Conservation (phyloP, 805 yeast species). For the Hanseniaspora valbyensis region DNA sequence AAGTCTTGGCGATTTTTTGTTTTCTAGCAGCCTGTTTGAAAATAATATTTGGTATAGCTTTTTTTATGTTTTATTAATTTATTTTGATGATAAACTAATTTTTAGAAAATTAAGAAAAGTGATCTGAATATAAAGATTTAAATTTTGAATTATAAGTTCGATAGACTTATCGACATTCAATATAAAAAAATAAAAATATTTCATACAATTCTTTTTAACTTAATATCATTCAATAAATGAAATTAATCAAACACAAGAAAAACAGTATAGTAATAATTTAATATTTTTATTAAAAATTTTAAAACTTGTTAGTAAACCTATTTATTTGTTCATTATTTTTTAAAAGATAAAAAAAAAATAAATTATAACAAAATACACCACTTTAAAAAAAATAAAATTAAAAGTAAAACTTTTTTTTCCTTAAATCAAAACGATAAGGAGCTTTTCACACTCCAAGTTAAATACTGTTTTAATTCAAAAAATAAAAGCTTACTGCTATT, state of each 20-base stretch:
- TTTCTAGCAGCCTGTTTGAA: slow-evolving; percentile 60
- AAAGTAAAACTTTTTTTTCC: neutral
- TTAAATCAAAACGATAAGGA: neutral
- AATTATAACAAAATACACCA: neutral
- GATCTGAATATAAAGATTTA: too few species aligned
- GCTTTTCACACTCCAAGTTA: neutral
- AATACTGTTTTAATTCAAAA: neutral
- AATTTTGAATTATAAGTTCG: slow-evolving; percentile 1
- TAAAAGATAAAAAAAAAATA: too few species aligned
- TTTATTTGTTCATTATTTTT: neutral
- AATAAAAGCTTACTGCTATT: slow-evolving; percentile 28
- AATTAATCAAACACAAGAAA: neutral
- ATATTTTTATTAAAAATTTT: too few species aligned
- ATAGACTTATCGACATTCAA: slow-evolving; percentile 14
- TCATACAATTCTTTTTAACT: neutral
- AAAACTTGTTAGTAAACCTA: slow-evolving; percentile 11
- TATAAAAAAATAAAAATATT: slow-evolving; percentile 14
- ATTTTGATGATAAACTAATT: slow-evolving; percentile 16
- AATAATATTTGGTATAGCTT: slow-evolving; percentile 49
- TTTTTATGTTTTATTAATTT: slow-evolving; percentile 40
- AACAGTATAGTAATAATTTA: neutral
- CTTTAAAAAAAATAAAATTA: neutral
- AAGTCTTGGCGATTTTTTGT: slow-evolving; percentile 75
- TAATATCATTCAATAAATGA: neutral
- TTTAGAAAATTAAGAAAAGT: slow-evolving; percentile 30